Base-by-base conservation (phyloP, 2,329 filamentous ascomycete species). In the Aureobasidium sp. region DNA sequence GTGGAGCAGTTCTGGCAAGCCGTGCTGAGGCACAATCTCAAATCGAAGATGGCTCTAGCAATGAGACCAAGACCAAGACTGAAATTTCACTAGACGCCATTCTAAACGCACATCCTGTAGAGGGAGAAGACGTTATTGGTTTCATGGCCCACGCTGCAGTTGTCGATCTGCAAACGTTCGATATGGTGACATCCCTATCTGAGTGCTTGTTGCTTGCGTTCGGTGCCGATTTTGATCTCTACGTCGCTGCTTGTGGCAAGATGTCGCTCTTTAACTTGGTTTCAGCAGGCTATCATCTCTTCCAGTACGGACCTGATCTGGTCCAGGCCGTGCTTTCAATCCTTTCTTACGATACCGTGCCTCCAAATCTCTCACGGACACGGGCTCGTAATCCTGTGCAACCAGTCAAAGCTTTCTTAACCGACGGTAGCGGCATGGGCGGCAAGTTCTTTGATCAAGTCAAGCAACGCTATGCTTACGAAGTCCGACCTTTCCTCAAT, bases 381-480 rank as follows among this genome's bases (percentile, higher is more conserved):
- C 50, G 60, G 23, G 39, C 50, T 34, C 48, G 60, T 8, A 62
- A 62, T 20, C 60, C 64, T 9, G 23, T 44, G 9, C 51, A 65
- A 26, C 64, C 64, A 17, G 62, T 63, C 29, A 57, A 62, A 36
- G 55, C 58, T 27, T 59, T 65, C 12, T 13, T 62, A 46, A 48
- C 50, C 3, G 64, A 65, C 23, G 51, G 41, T 8, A 52, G 52
- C 9, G 34, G 55, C 12, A 59, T 65, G 57, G 58, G 62, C 15
- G 42, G 27, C 27, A 27, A 29, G 20, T 74, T 88, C 65, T 84
- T 96, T 36, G 78, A 83, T 55, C 83, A 89, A 70, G 86, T 92
- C 7, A 82, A 87, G 47, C 82, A 84, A 64, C 86, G 93, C 61
- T 97, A 91, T 70, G 93, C 93, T 0, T 93, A 90, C 73, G 93